These are phyloP conservation scores for Xerocomellus chrysenteron DNA, from an alignment of 768 basidiomycete genomes.

Conservation along the genomic window DNA sequence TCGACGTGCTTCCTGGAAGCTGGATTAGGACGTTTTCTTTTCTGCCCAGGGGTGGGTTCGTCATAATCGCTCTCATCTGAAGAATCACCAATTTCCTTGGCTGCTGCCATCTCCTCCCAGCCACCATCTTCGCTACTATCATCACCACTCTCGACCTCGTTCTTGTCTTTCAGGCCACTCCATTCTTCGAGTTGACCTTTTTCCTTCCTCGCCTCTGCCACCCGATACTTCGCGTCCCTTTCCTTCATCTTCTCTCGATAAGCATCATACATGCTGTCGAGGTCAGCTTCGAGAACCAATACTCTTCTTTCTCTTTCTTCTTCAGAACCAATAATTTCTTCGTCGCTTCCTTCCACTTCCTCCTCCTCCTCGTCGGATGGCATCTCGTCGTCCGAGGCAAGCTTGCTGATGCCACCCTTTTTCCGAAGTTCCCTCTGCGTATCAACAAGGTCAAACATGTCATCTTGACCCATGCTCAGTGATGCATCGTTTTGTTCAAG, in stretches of 20 bases:
- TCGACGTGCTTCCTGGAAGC: constrained; percentile 37
- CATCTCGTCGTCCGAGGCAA: constrained; percentile 44
- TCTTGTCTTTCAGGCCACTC: constrained; percentile 63
- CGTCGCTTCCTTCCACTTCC: constrained; percentile 30
- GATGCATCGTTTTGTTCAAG: constrained; percentile 77
- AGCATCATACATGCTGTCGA: constrained; percentile 86
- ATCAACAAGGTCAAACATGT: constrained; percentile 81
- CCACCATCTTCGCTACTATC: constrained; percentile 53
- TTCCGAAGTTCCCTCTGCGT: constrained; percentile 49
- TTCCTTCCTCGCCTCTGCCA: constrained; percentile 71
- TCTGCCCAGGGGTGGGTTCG: constrained; percentile 32
- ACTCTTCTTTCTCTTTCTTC: constrained; percentile 69
- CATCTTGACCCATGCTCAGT: constrained; percentile 73
- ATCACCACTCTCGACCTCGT: constrained; percentile 38
- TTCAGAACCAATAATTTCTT: constrained; percentile 55
- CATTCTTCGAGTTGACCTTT: constrained; percentile 79
- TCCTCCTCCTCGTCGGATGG: constrained; percentile 40
- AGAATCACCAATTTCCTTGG: constrained; percentile 51
- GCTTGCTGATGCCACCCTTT: constrained; percentile 39
- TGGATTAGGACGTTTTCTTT: constrained; percentile 40
- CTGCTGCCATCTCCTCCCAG: constrained; percentile 64
- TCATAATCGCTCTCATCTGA: constrained; percentile 53
- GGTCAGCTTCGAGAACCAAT: constrained; percentile 70
- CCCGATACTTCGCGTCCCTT: constrained; percentile 84
- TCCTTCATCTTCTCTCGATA: constrained; percentile 81